Percentiles rank a stretch among this genome's conserved stretches.
Conservation (phyloP, 1,284 basidiomycete species). For the Gymnopus androsaceus region DNA sequence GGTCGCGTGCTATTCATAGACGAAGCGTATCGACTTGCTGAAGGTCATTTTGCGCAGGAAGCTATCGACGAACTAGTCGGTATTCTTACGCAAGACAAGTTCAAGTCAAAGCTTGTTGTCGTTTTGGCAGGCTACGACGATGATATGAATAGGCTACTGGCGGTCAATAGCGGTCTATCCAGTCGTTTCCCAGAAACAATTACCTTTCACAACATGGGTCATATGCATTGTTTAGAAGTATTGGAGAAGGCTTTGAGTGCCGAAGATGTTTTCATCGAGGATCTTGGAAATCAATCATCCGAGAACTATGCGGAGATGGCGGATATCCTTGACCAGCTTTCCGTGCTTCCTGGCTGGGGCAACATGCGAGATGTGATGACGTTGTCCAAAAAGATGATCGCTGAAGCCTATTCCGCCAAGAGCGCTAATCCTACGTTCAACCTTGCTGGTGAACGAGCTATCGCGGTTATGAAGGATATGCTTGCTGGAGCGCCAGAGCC, state of each 20-base stretch:
- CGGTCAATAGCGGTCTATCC: slow-evolving; percentile 60
- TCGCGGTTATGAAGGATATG: slow-evolving; percentile 8
- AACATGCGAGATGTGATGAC: slow-evolving; percentile 64
- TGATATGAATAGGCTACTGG: slow-evolving; percentile 61
- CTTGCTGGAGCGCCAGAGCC: slow-evolving; percentile 7
- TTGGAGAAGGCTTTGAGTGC: slow-evolving; percentile 48
- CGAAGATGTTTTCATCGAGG: slow-evolving; percentile 38
- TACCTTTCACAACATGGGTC: slow-evolving; percentile 51
- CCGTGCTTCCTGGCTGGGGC: slow-evolving; percentile 55
- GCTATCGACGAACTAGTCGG: slow-evolving; percentile 69
- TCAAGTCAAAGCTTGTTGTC: slow-evolving; percentile 58
- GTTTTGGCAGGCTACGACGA: slow-evolving; percentile 69
- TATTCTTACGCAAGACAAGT: slow-evolving; percentile 57
- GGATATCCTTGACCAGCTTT: slow-evolving; percentile 40
- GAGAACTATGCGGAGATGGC: slow-evolving; percentile 36
- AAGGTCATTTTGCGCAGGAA: slow-evolving; percentile 65
- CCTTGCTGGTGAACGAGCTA: neutral
- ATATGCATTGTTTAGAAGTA: slow-evolving; percentile 52
- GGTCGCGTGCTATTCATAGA: slow-evolving; percentile 69
- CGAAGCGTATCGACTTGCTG: slow-evolving; percentile 60
- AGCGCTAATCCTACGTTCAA: slow-evolving; percentile 19
- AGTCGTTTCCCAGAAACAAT: slow-evolving; percentile 69
- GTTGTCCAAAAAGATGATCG: slow-evolving; percentile 48
- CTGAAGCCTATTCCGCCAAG: slow-evolving; percentile 6
- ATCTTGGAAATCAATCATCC: slow-evolving; percentile 38